Percentiles rank a stretch among this genome's conserved stretches.
Evolutionary conservation across 352 stramenopile genomes (phyloP).

Genomic region (Phytopythium montanum): DNA sequence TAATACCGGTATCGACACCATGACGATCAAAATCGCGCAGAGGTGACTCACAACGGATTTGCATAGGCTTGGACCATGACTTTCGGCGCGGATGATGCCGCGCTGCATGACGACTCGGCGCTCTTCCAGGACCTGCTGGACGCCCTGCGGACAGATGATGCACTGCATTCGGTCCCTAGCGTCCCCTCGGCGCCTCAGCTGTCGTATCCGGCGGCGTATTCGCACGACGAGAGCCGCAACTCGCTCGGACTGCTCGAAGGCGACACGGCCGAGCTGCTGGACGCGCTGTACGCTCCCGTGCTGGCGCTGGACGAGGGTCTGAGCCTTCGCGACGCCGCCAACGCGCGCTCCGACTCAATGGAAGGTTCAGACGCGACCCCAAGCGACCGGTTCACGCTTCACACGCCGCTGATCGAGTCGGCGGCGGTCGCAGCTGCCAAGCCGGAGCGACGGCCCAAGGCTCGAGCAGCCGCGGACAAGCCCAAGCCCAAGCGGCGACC

Average conservation of each 20-base stretch:
- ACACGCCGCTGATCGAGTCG: not conserved
- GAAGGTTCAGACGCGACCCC: no score
- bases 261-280: conserved; percentile 18
- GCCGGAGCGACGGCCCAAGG: not conserved
- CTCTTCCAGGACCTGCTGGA: not conserved
- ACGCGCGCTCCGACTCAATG: not conserved
- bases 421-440: not conserved
- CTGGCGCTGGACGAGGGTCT: conserved; percentile 25
- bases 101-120: not conserved
- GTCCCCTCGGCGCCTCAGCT: not conserved
- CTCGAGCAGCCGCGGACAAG: not conserved
- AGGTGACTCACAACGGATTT: no score
- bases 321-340: not conserved
- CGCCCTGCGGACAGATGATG: not conserved
- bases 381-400: not conserved
- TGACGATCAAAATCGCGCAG: no score
- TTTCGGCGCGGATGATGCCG: not conserved
- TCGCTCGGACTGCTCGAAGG: conserved; percentile 9
- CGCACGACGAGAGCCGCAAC: not conserved
- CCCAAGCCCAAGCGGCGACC: not conserved
- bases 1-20: no score
- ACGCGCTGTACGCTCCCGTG: conserved; percentile 18
- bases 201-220: not conserved
- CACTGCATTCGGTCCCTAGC: not conserved
- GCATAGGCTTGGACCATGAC: not conserved